phyloP scores from a whole-genome alignment of 106 monocot genomes.

The Dendrobium chrysotoxum region DNA sequence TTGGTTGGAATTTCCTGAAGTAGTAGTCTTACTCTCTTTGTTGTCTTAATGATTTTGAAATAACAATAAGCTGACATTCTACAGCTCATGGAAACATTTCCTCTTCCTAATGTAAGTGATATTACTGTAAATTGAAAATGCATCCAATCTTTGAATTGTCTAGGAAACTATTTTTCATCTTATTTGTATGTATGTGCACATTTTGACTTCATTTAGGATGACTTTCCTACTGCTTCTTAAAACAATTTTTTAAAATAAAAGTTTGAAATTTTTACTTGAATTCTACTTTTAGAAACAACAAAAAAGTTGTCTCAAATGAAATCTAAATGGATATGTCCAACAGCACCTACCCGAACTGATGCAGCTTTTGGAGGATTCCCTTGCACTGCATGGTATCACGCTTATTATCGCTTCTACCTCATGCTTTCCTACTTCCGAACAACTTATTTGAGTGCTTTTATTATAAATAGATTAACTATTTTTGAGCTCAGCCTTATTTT shows the following conservation, averaged over 20 bases:
- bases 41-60: background rate
- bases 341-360: constrained; percentile 79
- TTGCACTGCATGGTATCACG: constrained; percentile 69
- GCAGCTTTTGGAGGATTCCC: constrained; percentile 87
- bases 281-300: too few species aligned
- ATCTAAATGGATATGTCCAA: constrained; percentile 99
- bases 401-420: background rate
- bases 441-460: background rate
- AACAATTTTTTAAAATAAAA: too few species aligned
- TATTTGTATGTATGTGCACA: constrained; percentile 26
- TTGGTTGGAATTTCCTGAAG: background rate
- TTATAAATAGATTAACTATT: background rate
- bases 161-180: background rate
- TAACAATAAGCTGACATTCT: too few species aligned
- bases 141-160: background rate
- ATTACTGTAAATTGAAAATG: background rate
- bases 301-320: too few species aligned
- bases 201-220: too few species aligned
- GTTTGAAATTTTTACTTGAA: too few species aligned
- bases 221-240: too few species aligned
- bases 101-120: constrained; percentile 81
- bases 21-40: background rate
- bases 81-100: too few species aligned
- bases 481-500: background rate
- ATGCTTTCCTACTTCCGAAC: background rate